Evolutionary conservation across 2,329 filamentous ascomycete species (phyloP), one percentile per base, ranked within the genome.

Genomic region (Hypoxylon sp.): DNA sequence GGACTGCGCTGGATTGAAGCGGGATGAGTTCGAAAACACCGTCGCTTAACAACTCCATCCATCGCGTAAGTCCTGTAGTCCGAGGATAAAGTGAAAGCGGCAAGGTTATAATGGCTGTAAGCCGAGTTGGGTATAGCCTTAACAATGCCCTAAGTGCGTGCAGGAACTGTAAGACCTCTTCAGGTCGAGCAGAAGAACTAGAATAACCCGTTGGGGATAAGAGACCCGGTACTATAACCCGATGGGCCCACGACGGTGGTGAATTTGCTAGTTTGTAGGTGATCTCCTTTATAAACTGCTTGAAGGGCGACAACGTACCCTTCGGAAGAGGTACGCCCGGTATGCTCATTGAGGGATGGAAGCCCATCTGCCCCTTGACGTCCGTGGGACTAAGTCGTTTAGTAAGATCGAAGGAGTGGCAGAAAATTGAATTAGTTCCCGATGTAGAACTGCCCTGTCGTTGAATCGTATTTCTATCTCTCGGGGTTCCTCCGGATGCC

Each of bases 161-260:
- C 3, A 98, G 81, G 77, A 98, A 97, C 68, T 90, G 90, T 31
- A 98, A 83, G 24, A 97, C 82, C 74, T 92, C 86, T 31, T 90
- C 83, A 0, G 95, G 94, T n/a, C 87, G 86, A 70, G 88, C 90
- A 50, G 90, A 85, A 26, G 88, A 84, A 1, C 92, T 85, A 24
- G 91, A 87, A 76, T 98, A 98, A 13, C 94, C 79, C 1, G 92
- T 91, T n/a, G 96, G 95, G 3, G 93, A 96, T 24, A 98, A 87
- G 9, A 98, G 85, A 60, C 88, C 91, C 0, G 96, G 95, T n/a
- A 98, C 85, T 50, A 98, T 83, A 39, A 98, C 84, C 51, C 96
- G 90, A 78, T 98, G 95, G 31, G 96, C 83, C 1, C 84, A 87
- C 8, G 85, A 84, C 1, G 88, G 82, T 0, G 89, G 81, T 26